Evolutionary conservation across 257 asterid species (phyloP).

Genomic region (Solanum pennellii): DNA sequence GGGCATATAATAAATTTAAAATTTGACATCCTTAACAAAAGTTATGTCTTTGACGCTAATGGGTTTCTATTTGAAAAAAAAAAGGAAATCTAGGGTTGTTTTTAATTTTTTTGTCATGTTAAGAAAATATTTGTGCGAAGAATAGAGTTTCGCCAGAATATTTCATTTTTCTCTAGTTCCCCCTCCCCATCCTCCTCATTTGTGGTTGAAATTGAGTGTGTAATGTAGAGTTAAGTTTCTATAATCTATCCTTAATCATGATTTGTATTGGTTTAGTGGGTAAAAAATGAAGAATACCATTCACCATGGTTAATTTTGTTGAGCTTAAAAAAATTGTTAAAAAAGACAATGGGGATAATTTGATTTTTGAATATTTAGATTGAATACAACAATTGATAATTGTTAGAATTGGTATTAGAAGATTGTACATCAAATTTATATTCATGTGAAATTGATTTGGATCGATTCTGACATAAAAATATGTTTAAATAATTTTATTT

Average conservation of each 20-base stretch:
- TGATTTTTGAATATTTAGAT: neutral
- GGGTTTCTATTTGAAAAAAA: too few species aligned
- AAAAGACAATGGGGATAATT: too few species aligned
- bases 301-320: neutral
- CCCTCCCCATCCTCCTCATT: neutral
- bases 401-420: neutral
- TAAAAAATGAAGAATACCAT: neutral
- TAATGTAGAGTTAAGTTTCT: neutral
- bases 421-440: neutral
- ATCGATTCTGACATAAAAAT: neutral
- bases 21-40: too few species aligned
- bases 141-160: neutral
- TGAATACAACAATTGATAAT: neutral
- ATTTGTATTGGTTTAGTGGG: neutral
- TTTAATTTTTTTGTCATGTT: neutral
- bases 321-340: too few species aligned
- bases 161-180: neutral
- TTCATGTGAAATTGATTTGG: neutral
- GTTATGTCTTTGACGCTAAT: rapidly evolving
- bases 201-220: neutral
- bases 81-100: too few species aligned
- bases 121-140: neutral
- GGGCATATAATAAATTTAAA: too few species aligned
- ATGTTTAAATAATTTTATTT: too few species aligned
- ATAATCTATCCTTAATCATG: neutral